Percentiles rank a stretch among this genome's conserved stretches.
phyloP scores from a whole-genome alignment of 306 rosid genomes.

The Acacia confusa region DNA sequence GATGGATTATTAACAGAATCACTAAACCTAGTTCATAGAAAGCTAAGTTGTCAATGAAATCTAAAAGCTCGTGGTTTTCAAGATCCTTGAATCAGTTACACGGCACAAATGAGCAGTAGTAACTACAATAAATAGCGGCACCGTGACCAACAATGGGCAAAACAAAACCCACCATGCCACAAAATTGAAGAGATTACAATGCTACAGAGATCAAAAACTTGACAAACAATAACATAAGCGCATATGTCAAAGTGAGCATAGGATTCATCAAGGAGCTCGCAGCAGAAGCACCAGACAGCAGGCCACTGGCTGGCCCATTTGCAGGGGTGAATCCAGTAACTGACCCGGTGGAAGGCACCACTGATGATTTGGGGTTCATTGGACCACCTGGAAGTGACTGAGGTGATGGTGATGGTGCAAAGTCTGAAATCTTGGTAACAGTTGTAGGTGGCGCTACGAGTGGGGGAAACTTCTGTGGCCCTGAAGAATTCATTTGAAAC shows the following conservation, averaged over 20 bases:
- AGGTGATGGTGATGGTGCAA: conserved; percentile 80
- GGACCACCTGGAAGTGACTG: conserved; percentile 50
- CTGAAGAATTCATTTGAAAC: conserved; percentile 50
- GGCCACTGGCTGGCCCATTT: conserved; percentile 61
- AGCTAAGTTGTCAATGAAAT: conserved; percentile 21
- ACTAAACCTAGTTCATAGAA: conserved; percentile 22
- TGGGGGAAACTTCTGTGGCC: conserved; percentile 71
- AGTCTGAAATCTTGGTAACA: conserved; percentile 46
- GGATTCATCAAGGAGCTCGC: conserved; percentile 66
- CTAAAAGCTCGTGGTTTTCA: conserved; percentile 29
- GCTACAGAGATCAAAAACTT: conserved; percentile 44
- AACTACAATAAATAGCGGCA: conserved; percentile 36
- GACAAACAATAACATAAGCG: conserved; percentile 43
- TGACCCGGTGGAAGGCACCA: conserved; percentile 57
- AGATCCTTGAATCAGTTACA: conserved; percentile 43
- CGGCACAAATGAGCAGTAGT: not conserved
- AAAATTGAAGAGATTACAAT: conserved; percentile 48
- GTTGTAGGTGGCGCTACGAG: conserved; percentile 80
- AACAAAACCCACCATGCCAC: conserved; percentile 32
- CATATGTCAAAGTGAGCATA: conserved; percentile 41
- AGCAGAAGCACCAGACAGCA: conserved; percentile 56
- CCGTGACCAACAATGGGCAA: conserved; percentile 15
- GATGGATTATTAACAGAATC: conserved; percentile 29
- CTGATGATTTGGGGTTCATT: conserved; percentile 42
- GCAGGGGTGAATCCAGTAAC: conserved; percentile 65